Conservation (phyloP, 805 yeast genomes). For the Starmera quercuum region DNA sequence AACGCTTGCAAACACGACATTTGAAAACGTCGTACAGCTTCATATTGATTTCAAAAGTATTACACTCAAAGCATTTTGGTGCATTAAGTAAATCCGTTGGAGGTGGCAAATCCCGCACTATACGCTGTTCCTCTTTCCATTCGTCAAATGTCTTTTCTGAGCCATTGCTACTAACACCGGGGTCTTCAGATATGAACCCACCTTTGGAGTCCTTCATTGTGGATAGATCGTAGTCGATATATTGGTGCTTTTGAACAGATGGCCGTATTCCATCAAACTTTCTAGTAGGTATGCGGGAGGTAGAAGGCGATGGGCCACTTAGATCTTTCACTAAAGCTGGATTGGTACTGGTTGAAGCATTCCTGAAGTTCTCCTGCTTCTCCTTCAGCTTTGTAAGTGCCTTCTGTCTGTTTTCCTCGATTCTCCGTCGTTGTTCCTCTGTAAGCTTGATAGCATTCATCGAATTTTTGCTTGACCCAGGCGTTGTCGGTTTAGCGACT, state of each 20-base stretch:
- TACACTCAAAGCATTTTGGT: constrained; percentile 80
- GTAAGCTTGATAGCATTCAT: constrained; percentile 26
- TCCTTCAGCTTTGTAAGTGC: constrained; percentile 40
- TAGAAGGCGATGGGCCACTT: constrained; percentile 1
- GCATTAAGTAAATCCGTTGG: constrained; percentile 67
- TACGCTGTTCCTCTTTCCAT: constrained; percentile 39
- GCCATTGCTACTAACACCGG: constrained; percentile 4
- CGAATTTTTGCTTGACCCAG: constrained; percentile 6
- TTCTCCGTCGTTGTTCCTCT: constrained; percentile 38
- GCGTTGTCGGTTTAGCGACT: no score
- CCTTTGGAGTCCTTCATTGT: constrained; percentile 87
- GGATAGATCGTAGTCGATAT: constrained; percentile 80
- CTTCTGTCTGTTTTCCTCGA: constrained; percentile 45
- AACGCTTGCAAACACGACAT: constrained; percentile 70
- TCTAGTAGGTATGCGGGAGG: constrained; percentile 9
- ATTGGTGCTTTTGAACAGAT: constrained; percentile 51
- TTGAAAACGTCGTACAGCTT: constrained; percentile 61
- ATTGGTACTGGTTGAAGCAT: constrained; percentile 24
- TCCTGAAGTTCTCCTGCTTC: constrained; percentile 27
- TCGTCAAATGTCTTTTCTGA: constrained; percentile 34
- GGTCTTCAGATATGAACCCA: constrained; percentile 50
- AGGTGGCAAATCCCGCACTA: constrained; percentile 53
- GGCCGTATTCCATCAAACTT: constrained; percentile 30
- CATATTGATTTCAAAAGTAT: constrained; percentile 72
- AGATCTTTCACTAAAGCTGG: constrained; percentile 7